Conservation (phyloP, 176 grass and related monocot species). For the Secale cereale region DNA sequence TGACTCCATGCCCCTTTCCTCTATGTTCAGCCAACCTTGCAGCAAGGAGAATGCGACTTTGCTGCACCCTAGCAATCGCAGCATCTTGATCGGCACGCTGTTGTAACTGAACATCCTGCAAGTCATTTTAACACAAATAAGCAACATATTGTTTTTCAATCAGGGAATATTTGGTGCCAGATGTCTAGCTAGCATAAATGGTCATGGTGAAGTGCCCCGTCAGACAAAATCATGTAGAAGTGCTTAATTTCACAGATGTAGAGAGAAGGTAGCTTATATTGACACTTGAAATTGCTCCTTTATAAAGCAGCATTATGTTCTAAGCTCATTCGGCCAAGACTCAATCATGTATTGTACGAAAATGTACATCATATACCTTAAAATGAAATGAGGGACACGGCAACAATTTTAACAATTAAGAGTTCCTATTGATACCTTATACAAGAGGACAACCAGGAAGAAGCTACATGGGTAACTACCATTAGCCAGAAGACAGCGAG, state of each 20-base stretch:
- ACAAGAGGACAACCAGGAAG: not conserved
- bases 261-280: not conserved
- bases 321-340: not conserved
- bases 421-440: not conserved
- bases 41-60: constrained; percentile 59
- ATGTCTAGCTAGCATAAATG: not conserved
- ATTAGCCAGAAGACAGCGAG: constrained; percentile 2
- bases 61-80: constrained; percentile 60
- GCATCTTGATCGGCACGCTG: constrained; percentile 50
- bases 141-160: not conserved
- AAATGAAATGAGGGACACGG: not conserved
- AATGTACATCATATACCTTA: not conserved
- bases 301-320: not conserved
- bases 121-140: constrained; percentile 1
- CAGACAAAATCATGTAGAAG: not conserved
- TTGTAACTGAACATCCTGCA: constrained; percentile 58
- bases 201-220: not conserved
- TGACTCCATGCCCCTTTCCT: constrained; percentile 55
- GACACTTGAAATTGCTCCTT: not conserved
- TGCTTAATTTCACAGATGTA: not conserved
- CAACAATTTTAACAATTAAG: not conserved
- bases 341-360: not conserved
- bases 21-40: constrained; percentile 65
- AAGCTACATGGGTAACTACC: not conserved
- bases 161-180: not conserved